These are phyloP conservation scores for Lipomyces anomalus DNA, from an alignment of 805 yeast species.

Conservation along the genomic window DNA sequence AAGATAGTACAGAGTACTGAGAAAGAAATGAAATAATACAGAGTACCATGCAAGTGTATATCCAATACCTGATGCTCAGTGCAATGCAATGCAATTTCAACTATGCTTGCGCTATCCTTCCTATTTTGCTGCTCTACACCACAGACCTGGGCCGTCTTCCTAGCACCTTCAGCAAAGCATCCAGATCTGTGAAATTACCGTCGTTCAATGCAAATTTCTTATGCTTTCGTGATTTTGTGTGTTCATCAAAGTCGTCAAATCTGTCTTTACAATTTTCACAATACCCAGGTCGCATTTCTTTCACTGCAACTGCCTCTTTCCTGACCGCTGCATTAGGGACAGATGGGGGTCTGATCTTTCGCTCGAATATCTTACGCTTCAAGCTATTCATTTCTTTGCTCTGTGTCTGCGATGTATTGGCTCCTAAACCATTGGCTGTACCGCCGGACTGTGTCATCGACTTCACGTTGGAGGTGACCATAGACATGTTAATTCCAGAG, in stretches of 20 bases:
- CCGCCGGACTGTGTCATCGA: conserved; percentile 33
- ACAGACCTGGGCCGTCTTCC: too few species aligned
- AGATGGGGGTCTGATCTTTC: conserved; percentile 21
- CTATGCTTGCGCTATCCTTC: too few species aligned
- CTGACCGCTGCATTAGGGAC: conserved; percentile 22
- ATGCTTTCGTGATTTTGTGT: conserved; percentile 64
- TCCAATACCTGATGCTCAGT: too few species aligned
- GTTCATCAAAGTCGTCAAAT: conserved; percentile 75
- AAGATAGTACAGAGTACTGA: too few species aligned
- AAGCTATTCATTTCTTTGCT: conserved; percentile 40
- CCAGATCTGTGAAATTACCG: conserved; percentile 69
- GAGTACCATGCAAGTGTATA: too few species aligned
- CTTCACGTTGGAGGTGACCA: conserved; percentile 34
- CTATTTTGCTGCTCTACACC: too few species aligned
- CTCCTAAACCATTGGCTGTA: conserved; percentile 30
- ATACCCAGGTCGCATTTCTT: conserved; percentile 53
- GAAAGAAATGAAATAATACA: too few species aligned
- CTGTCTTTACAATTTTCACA: conserved; percentile 90
- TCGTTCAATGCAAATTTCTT: conserved; percentile 69
- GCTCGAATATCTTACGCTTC: conserved; percentile 37
- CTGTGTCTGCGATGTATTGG: conserved; percentile 30
- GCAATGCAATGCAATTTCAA: too few species aligned
- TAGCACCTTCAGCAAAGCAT: conserved; percentile 69
- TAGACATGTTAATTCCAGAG: conserved; percentile 50
- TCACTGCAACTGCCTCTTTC: conserved; percentile 23